These are phyloP conservation scores for Terfezia claveryi DNA, from an alignment of 495 filamentous ascomycete species.

Conservation along the genomic window DNA sequence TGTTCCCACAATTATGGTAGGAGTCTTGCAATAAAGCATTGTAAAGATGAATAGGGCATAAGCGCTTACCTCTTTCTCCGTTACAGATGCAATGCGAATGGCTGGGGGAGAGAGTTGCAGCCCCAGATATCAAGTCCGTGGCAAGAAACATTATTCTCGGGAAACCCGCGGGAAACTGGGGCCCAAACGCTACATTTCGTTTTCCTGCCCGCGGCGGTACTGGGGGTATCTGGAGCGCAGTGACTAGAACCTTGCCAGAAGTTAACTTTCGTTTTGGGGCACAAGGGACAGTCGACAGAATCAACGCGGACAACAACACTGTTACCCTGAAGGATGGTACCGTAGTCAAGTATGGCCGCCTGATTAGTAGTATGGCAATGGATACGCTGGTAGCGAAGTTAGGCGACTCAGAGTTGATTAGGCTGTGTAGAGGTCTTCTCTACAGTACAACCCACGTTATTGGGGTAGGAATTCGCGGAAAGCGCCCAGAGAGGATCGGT, in stretches of 20 bases:
- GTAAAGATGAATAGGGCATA: neutral
- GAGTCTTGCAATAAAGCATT: constrained; percentile 2
- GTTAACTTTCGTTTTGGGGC: constrained; percentile 79
- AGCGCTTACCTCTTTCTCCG: neutral
- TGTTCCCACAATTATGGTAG: constrained; percentile 89
- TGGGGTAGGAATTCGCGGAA: constrained; percentile 81
- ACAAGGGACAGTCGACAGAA: constrained; percentile 59
- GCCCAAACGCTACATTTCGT: constrained; percentile 92
- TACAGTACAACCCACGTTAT: constrained; percentile 96
- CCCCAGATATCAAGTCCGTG: constrained; percentile 86
- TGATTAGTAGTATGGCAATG: constrained; percentile 90
- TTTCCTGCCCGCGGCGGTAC: constrained; percentile 93
- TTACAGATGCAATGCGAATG: constrained; percentile 94
- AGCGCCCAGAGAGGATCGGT: constrained; percentile 83
- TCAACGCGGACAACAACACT: constrained; percentile 62
- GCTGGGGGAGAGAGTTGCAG: constrained; percentile 96
- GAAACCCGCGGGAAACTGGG: constrained; percentile 95
- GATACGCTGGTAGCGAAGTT: constrained; percentile 75
- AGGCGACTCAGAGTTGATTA: constrained; percentile 59
- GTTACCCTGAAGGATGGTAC: constrained; percentile 69
- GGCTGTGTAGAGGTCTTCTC: constrained; percentile 76
- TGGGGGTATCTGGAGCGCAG: constrained; percentile 96
- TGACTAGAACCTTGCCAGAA: constrained; percentile 79
- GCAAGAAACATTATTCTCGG: constrained; percentile 87
- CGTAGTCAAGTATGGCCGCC: constrained; percentile 75